These are phyloP conservation scores for Hyaloscypha variabilis DNA, from an alignment of 495 filamentous ascomycete species.

Conservation along the genomic window DNA sequence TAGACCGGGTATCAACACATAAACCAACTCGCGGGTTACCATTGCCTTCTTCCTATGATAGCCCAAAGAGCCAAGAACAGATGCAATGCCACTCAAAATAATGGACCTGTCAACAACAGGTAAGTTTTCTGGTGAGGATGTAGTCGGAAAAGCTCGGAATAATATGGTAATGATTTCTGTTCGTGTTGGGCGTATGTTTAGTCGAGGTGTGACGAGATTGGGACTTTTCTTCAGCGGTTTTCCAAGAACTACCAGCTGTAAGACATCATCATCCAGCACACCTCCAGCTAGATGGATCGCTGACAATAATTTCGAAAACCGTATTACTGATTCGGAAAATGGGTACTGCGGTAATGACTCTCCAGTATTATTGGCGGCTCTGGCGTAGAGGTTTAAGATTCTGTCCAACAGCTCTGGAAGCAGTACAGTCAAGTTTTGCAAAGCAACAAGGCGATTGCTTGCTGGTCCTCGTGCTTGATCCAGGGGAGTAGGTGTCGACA, in stretches of 20 bases:
- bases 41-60: constrained; percentile 86
- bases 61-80: constrained; percentile 73
- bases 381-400: constrained; percentile 80
- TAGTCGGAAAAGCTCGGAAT: constrained; percentile 72
- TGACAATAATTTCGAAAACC: constrained; percentile 74
- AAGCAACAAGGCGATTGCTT: constrained; percentile 55
- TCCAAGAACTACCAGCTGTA: constrained; percentile 69
- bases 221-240: constrained; percentile 41
- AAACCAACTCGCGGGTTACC: constrained; percentile 79
- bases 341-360: constrained; percentile 81
- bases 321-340: constrained; percentile 79
- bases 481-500: constrained; percentile 27
- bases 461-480: constrained; percentile 49
- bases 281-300: constrained; percentile 71
- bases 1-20: constrained; percentile 78
- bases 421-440: constrained; percentile 63
- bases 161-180: constrained; percentile 70
- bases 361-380: constrained; percentile 71
- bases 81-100: constrained; percentile 85
- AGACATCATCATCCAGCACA: constrained; percentile 62
- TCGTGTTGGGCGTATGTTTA: constrained; percentile 56
- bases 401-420: constrained; percentile 78
- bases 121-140: constrained; percentile 58
- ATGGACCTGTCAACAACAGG: constrained; percentile 70
- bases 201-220: constrained; percentile 36